Percentiles rank a stretch among this genome's conserved stretches.
Conservation (phyloP, 1,139 yeast genomes). For the Zhuliangozyma blackwelliae region DNA sequence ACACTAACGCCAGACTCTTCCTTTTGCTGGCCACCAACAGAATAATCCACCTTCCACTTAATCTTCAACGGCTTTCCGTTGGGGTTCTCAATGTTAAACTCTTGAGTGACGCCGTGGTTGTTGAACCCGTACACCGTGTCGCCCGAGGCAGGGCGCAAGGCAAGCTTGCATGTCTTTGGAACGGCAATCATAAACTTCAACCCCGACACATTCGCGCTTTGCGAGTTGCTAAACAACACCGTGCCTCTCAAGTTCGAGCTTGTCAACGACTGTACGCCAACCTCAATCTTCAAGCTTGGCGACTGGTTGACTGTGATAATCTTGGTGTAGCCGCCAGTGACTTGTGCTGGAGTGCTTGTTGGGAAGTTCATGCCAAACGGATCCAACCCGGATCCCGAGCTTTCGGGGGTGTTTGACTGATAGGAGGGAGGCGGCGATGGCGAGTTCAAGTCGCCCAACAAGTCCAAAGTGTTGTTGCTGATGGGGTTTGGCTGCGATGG, state of each 20-base stretch:
- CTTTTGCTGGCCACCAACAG: conserved; percentile 38
- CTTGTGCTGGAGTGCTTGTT: conserved; percentile 30
- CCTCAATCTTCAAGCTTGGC: conserved; percentile 48
- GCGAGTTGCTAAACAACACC: conserved; percentile 41
- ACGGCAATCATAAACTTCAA: conserved; percentile 77
- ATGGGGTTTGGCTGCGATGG: conserved; percentile 8
- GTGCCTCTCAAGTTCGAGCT: conserved; percentile 40
- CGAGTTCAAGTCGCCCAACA: conserved; percentile 44
- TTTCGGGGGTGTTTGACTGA: conserved; percentile 31
- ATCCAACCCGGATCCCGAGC: conserved; percentile 25
- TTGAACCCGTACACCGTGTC: conserved; percentile 49
- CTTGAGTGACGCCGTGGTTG: conserved; percentile 56
- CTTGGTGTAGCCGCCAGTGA: conserved; percentile 12
- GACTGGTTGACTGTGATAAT: conserved; percentile 42
- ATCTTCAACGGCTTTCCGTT: conserved; percentile 53
- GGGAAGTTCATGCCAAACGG: conserved; percentile 52
- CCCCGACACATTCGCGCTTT: conserved; percentile 27
- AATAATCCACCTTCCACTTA: conserved; percentile 75
- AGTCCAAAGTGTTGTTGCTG: conserved; percentile 22
- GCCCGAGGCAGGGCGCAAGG: conserved; percentile 67
- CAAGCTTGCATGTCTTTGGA: conserved; percentile 65
- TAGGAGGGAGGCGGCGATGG: conserved; percentile 49
- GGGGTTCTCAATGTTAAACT: conserved; percentile 54
- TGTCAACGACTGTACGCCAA: conserved; percentile 37
- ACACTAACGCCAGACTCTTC: conserved; percentile 57